Base-by-base conservation (phyloP, 2,329 filamentous ascomycete genomes). In the Phyllosticta citriasiana region DNA sequence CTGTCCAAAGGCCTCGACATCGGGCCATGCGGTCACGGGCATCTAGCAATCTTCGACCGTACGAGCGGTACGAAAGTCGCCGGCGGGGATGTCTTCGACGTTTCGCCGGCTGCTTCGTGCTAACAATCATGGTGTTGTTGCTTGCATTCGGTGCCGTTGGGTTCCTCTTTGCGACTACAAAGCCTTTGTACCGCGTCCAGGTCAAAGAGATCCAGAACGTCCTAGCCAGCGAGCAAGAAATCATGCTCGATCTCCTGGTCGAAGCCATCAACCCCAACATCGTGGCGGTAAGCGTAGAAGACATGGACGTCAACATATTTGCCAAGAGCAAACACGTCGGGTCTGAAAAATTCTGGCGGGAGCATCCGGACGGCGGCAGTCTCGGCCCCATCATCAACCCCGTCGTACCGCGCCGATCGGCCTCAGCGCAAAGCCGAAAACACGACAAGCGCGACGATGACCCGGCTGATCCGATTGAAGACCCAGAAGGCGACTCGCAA, bases 211-310 rank as follows among this genome's bases (percentile, higher is more conserved):
- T 99, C 66, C 85, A 88, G 67, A 95, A 96, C 66, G 91, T 99
- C 25, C 82, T 97, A 56, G 92, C 92, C 2, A 96, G 90, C 67
- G 90, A 96, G 73, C 90, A 96, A 72, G 92, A 97, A 72, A 82
- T 99, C 52, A 96, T 99, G 84, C 83, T 97, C 68, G 93, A 99
- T 73, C 77, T 99, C 56, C 85, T 89, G 22, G 90, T 99, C 63
- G 85, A 85, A 66, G 94, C 93, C 0, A 81, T 93, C 67, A 99
- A 99, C 71, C 92, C 93, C 0, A 99, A 97, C 67, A 86, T 97
- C 51, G 88, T 97, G 50, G 86, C 91, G 1, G 88, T 99, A 52
- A 88, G 88, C 2, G 85, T 99, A 47, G 86, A 89, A 65, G 86
- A 92, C 55, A 88, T 95, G 70, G 91, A 97, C 71, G 81, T 97